Evolutionary conservation across 139 green algal species (phyloP).

Genomic region (Desmodesmus armatus): DNA sequence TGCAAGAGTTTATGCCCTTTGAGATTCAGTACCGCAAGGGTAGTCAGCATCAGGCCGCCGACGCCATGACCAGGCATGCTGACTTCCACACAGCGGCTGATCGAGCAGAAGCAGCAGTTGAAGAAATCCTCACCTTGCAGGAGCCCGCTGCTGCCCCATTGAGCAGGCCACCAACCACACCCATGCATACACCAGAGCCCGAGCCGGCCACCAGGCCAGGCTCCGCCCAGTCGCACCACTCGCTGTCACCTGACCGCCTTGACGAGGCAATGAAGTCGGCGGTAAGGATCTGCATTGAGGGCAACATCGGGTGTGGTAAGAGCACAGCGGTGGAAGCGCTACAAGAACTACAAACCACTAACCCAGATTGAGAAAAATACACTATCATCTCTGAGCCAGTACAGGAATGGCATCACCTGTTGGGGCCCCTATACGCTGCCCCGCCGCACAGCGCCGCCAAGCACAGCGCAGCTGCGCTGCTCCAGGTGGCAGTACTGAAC

Average conservation of each 20-base stretch:
- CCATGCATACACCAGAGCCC: neutral
- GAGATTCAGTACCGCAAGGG: constrained; percentile 22
- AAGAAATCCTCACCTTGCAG: neutral
- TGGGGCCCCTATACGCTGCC: neutral
- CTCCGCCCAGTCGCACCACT: neutral
- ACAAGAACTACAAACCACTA: neutral
- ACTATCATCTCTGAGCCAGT: constrained; percentile 6
- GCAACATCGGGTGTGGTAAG: constrained; percentile 21
- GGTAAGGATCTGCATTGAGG: constrained; percentile 11
- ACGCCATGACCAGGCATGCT: neutral
- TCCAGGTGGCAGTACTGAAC: neutral
- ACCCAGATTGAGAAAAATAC: neutral
- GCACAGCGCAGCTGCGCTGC: neutral
- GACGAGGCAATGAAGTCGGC: neutral
- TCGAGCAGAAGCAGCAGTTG: neutral
- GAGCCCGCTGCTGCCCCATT: neutral
- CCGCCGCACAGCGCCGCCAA: neutral
- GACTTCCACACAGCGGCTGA: neutral
- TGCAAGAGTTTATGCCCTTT: constrained; percentile 35
- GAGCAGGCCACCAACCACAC: neutral
- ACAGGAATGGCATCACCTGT: neutral
- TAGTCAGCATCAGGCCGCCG: neutral
- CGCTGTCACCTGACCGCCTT: neutral
- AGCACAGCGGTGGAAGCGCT: neutral
- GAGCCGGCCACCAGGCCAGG: neutral